Evolutionary conservation across 2,329 filamentous ascomycete genomes (phyloP).

Genomic region (Aspergillus aculeatus): DNA sequence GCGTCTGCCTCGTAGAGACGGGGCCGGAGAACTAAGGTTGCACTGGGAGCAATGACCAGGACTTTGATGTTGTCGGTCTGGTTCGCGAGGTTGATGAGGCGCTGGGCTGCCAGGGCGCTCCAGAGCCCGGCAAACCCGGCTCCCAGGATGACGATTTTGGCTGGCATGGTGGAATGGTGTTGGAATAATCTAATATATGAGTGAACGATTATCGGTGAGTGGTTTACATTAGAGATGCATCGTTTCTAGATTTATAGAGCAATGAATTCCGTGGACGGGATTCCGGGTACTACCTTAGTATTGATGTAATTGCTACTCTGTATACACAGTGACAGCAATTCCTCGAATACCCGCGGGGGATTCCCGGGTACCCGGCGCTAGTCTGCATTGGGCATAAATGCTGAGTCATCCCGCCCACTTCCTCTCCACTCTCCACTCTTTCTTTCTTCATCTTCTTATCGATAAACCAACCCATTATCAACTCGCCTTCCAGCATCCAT

Average conservation of each 20-base stretch:
- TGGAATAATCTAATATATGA: too few species aligned
- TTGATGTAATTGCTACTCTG: too few species aligned
- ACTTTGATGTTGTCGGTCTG: slow-evolving; percentile 27
- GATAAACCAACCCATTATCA: background rate
- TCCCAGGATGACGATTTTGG: slow-evolving; percentile 29
- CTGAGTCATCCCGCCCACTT: background rate
- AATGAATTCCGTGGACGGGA: too few species aligned
- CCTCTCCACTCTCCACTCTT: background rate
- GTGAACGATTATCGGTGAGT: too few species aligned
- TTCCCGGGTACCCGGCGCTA: background rate
- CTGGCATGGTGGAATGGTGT: background rate
- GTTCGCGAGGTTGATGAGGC: slow-evolving; percentile 28
- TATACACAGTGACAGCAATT: too few species aligned
- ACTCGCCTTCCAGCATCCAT: background rate
- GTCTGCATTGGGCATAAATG: background rate
- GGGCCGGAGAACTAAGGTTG: slow-evolving; percentile 33
- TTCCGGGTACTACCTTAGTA: too few species aligned
- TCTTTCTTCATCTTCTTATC: background rate
- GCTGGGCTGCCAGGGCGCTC: slow-evolving; percentile 38
- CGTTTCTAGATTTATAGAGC: too few species aligned
- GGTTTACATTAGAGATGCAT: too few species aligned
- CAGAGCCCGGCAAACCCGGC: slow-evolving; percentile 40
- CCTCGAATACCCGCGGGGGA: background rate
- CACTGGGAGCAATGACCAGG: slow-evolving; percentile 34
- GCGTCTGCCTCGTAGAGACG: slow-evolving; percentile 38